phyloP scores from a whole-genome alignment of 371 early-diverging fungal genomes.

The Haplosporangium sp. region DNA sequence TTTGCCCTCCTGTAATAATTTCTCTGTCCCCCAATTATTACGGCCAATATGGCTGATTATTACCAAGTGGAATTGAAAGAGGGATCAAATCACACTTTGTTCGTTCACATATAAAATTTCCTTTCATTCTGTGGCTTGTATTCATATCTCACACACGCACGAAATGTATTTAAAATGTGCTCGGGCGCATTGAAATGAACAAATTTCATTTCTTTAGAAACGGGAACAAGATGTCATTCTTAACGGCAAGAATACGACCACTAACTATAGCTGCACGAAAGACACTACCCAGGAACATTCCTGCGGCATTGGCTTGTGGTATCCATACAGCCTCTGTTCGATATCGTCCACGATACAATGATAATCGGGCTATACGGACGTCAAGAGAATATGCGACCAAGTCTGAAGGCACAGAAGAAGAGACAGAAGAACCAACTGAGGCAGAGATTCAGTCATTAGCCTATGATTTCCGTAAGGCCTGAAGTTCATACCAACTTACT shows the following conservation, averaged over 20 bases:
- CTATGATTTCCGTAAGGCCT: constrained; percentile 48
- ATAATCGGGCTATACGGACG: not conserved
- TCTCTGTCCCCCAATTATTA: not conserved
- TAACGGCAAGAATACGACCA: constrained; percentile 15
- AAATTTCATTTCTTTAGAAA: not conserved
- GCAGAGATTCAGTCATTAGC: constrained; percentile 34
- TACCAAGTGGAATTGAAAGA: constrained; percentile 53
- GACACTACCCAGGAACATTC: constrained; percentile 23
- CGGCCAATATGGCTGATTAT: constrained; percentile 7
- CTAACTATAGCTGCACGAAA: not conserved
- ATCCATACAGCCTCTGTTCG: constrained; percentile 15
- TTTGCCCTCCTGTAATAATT: not conserved
- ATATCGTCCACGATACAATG: not conserved
- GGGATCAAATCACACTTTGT: constrained; percentile 13
- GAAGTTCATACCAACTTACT: not conserved
- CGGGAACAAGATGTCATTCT: constrained; percentile 21
- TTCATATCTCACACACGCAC: not conserved
- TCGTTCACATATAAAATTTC: not conserved
- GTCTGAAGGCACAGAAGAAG: not conserved
- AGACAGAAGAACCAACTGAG: constrained; percentile 24
- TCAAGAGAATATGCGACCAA: not conserved
- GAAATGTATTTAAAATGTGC: not conserved
- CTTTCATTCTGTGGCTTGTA: not conserved
- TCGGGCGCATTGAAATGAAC: not conserved
- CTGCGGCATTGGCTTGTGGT: constrained; percentile 18